Base-by-base conservation (phyloP, 345 rosid species). In the Gynandropsis gynandra region DNA sequence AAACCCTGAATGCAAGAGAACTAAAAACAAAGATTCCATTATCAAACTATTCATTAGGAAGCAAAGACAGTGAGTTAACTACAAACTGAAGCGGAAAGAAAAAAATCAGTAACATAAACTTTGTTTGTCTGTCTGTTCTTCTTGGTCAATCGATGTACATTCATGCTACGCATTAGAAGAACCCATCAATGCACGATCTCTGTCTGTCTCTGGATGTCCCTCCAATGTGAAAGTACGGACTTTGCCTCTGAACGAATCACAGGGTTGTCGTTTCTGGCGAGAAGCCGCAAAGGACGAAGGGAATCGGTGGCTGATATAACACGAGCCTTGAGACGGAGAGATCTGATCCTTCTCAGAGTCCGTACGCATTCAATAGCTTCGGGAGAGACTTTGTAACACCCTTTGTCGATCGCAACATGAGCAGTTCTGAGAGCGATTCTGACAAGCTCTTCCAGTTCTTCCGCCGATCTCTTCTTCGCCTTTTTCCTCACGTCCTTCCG, bases 211-310 rank as follows among this genome's bases (percentile, higher is more conserved):
- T n/a, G 68, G 43, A 63, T 13, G 1, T 0, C 1, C 24, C 0
- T 50, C 47, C 19, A 64, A 52, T 64, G 68, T 42, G 42, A 39
- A 42, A 50, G 16, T 17, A 56, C 24, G 6, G 47, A 1, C 29
- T 10, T 50, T 0, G 69, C 50, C 42, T 57, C 58, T 0, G 63
- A 57, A 2, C 58, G 16, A 50, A 64, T 64, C 13, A 56, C 57
- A 64, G 63, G 63, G 58, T 64, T 64, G 17, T 42, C 58, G 2
- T 64, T 57, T 1, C 5, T 64, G 4, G 58, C 9, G 34, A 64
- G 63, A n/a, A 50, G 19, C 0, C 3, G 29, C 36, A 64, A 6
- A 13, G 47, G 0, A 14, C 20, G 18, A 3, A 57, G 37, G 11
- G 53, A 47, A 11, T 43, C 4, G 1, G 63, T 43, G 15, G 42